phyloP scores from a whole-genome alignment of 257 asterid genomes.

The Nicotiana knightiana region DNA sequence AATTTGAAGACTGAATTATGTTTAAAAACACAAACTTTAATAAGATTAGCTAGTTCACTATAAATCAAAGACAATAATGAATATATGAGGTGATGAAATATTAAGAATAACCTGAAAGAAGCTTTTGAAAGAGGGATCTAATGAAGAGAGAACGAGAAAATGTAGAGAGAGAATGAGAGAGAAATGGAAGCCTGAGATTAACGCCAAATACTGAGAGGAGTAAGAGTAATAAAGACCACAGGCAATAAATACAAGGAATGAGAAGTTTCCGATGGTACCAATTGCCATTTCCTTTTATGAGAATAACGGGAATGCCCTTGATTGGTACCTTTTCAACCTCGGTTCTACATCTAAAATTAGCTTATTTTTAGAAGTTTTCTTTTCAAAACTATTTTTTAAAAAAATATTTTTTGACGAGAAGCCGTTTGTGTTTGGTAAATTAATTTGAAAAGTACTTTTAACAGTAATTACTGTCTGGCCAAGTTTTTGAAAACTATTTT shows the following conservation, averaged over 20 bases:
- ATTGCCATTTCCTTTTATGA: not conserved
- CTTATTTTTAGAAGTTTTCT: no score
- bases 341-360: no score
- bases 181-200: not conserved
- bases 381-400: no score
- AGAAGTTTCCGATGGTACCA: not conserved
- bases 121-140: not conserved
- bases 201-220: not conserved
- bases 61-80: not conserved
- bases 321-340: no score
- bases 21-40: not conserved
- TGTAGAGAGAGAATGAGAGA: not conserved
- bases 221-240: not conserved
- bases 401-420: no score
- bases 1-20: not conserved
- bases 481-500: no score
- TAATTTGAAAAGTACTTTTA: no score
- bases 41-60: not conserved
- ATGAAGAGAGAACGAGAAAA: not conserved
- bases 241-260: not conserved
- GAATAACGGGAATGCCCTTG: not conserved
- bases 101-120: not conserved
- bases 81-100: not conserved
- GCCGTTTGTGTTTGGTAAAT: no score
- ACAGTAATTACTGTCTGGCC: no score